Evolutionary conservation across 305 asterid genomes (phyloP).

Genomic region (Solanum hybrid): DNA sequence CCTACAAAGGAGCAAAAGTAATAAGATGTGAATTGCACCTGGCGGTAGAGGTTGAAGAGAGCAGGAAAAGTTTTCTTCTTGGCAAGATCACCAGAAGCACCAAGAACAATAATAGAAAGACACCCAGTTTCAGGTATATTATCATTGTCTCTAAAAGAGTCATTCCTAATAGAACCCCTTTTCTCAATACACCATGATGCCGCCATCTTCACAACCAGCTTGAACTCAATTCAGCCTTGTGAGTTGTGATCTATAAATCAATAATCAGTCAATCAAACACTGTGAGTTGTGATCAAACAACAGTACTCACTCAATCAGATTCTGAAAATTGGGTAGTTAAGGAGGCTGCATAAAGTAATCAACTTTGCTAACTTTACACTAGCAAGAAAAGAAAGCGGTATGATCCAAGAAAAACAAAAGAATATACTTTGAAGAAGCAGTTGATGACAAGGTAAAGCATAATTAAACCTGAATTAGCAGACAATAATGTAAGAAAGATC

Average conservation of each 20-base stretch:
- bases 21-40: constrained; percentile 33
- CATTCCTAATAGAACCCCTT: constrained; percentile 38
- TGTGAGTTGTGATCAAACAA: background rate
- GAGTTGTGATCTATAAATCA: background rate
- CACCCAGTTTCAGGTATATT: constrained; percentile 59
- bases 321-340: background rate
- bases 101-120: constrained; percentile 82
- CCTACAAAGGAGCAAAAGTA: background rate
- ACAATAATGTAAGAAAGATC: background rate
- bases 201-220: constrained; percentile 29
- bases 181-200: constrained; percentile 60
- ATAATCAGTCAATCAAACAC: background rate
- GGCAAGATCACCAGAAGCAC: constrained; percentile 99
- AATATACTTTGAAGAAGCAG: background rate
- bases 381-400: background rate
- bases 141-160: constrained; percentile 40
- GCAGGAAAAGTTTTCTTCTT: constrained; percentile 98
- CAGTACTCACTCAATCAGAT: background rate
- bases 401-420: background rate
- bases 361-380: background rate
- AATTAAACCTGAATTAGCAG: background rate
- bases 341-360: background rate
- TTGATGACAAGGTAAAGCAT: background rate
- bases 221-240: background rate
- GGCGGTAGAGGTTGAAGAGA: constrained; percentile 80